A percentile compares a stretch with the other conserved stretches of the same genome.
Conservation (phyloP, 176 grass and related monocot genomes). For the Musa schizocarpa region DNA sequence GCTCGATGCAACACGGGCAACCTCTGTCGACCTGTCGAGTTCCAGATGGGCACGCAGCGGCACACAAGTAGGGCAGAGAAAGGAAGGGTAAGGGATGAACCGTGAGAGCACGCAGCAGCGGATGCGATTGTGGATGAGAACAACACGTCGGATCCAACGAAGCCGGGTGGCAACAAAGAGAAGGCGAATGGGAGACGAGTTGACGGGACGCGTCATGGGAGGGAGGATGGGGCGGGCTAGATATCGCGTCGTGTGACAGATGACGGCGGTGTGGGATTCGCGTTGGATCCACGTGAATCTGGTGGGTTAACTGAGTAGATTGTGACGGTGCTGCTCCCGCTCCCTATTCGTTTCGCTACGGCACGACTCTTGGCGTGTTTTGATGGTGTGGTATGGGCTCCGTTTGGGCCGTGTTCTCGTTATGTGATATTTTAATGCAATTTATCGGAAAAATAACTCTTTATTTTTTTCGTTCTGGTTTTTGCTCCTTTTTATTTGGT, state of each 20-base stretch:
- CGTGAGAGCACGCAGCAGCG: background rate
- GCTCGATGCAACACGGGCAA: background rate
- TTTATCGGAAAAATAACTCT: too few species aligned
- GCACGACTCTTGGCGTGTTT: too few species aligned
- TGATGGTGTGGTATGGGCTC: too few species aligned
- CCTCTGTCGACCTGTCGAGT: background rate
- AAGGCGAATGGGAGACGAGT: too few species aligned
- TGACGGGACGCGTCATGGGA: background rate
- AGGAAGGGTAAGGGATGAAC: background rate
- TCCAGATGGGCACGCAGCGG: background rate
- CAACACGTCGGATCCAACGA: background rate
- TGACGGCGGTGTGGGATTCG: background rate
- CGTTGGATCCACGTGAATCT: constrained; percentile 27
- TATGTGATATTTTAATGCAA: too few species aligned
- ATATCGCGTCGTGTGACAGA: too few species aligned
- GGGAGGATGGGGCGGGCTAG: too few species aligned
- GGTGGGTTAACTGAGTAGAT: background rate
- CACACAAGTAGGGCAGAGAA: background rate
- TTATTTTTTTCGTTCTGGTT: too few species aligned
- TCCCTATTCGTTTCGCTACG: too few species aligned
- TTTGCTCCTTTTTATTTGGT: too few species aligned
- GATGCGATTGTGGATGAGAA: background rate
- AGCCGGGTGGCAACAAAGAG: background rate
- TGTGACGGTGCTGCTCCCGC: too few species aligned
- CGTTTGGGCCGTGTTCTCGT: too few species aligned